Evolutionary conservation across 2,329 filamentous ascomycete genomes (phyloP), one percentile per base, ranked within the genome.

Genomic region (Ophiocordyceps polyrhachis-furcata): DNA sequence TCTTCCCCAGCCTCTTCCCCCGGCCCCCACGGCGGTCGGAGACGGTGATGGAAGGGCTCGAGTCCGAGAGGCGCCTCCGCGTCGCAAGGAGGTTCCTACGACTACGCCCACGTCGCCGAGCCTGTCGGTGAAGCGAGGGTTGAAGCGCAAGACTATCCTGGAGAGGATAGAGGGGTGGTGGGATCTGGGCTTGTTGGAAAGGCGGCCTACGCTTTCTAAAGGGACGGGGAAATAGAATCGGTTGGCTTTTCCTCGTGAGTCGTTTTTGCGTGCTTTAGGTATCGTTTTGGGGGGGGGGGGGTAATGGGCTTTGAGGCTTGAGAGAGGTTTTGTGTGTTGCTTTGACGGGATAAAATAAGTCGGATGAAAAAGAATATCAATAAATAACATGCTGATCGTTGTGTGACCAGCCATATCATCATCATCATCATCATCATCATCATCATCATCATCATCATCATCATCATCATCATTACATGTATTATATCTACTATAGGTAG

Each of bases 81-180:
- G 58, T 7, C 43, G 62, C 12, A 49, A 53, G 41, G 47, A 53
- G 6, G 49, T 62, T 14, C 59, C 58, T 8, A 57, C 59, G 1
- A 45, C 55, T 2, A 6, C 47, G 43, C 41, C 46, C 17, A 15
- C 13, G 15, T 15, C 38, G 35, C 46, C 51, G 25, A 43, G 47
- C 32, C 46, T 47, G 23, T 46, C 53, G 28, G 35, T 32, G 40
- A 51, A 49, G 45, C 52, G 48, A 2, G 61, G 58, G 45, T 60
- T 61, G 28, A 63, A 60, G 51, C 61, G 68, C 8, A 69, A 59
- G 58, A 73, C 69, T 1, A 55, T 74, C 20, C 57, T 70, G 48
- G 60, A 66, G 37, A 57, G 64, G 19, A 59, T 73, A 25, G 69
- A 72, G 40, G 70, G 70, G 5, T 74, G 70, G 70, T 74, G 70